phyloP scores from a whole-genome alignment of 148 eudicot species.

The Selenicereus undatus region DNA sequence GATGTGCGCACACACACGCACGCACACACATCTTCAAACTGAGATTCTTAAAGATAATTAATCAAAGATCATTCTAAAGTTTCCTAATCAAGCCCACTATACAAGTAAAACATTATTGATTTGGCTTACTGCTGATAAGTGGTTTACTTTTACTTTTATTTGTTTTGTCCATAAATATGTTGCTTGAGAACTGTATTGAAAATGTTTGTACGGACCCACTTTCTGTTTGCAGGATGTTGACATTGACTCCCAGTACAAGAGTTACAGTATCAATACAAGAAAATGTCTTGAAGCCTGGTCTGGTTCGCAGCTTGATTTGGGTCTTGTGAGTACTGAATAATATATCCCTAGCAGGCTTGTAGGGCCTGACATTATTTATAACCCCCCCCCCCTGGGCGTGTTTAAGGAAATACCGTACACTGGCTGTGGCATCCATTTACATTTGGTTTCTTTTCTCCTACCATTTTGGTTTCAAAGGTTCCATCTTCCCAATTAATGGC shows the following conservation, averaged over 20 bases:
- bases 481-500: not conserved
- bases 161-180: slow-evolving; percentile 11
- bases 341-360: slow-evolving; percentile 1
- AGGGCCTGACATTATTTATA: not conserved
- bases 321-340: slow-evolving; percentile 63
- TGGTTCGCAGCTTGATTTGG: slow-evolving; percentile 67
- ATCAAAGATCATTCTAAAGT: no score
- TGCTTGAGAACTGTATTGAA: not conserved
- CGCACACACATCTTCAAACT: no score
- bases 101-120: not conserved
- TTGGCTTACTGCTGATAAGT: not conserved
- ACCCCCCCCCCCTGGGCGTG: not conserved
- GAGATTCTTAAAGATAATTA: no score
- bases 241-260: slow-evolving; percentile 62
- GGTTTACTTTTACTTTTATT: not conserved
- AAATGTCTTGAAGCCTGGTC: slow-evolving; percentile 96
- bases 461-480: not conserved
- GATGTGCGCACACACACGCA: not conserved
- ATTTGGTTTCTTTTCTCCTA: not conserved
- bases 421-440: not conserved
- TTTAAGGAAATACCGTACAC: not conserved
- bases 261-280: slow-evolving; percentile 60
- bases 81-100: not conserved
- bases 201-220: not conserved
- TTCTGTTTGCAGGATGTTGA: slow-evolving; percentile 56